Evolutionary conservation across 148 eudicot genomes (phyloP), one percentile per base, ranked within the genome.

Genomic region (Cornus kousa): DNA sequence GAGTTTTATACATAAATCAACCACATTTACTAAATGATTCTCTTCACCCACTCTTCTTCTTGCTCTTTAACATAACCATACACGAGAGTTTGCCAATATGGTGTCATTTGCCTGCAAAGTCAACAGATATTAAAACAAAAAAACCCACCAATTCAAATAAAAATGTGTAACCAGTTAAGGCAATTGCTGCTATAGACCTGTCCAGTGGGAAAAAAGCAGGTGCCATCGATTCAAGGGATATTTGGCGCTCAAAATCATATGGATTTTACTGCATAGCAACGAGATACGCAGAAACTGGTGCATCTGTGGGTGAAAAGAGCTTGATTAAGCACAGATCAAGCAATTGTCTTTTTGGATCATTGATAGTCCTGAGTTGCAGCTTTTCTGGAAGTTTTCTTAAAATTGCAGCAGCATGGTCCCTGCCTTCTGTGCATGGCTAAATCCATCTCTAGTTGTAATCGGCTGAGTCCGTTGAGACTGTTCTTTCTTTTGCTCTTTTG

Each of bases 131-230:
- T 8, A 37, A 37, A 57, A 13, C 5, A 5, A 37, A 59, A 59
- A 10, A 22, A 53, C 23, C n/a, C 32, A 55, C 33, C 14, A 65
- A 70, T 20, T 5, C 28, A 70, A 50, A 17, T 2, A 70, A 7
- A 37, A 13, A 39, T 0, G 3, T 40, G 28, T 32, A 12, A 28
- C 5, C 16, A 12, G 20, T 70, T 70, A 67, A 70, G 37, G 50
- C 62, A 60, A 35, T 19, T 62, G 23, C 23, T 62, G 23, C 17
- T 62, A 3, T n/a, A 62, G 66, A 79, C 83, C 80, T 93, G 98
- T 77, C 98, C 98, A 7, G 98, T 90, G 23, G 98, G 89, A 74
- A 95, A 96, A 65, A 95, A 50, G 91, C 98, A 76, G 98, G 98
- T 2, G 88, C 93, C 93, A 83, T 84, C 82, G 93, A 86, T 87